Evolutionary conservation across 768 basidiomycete species (phyloP).

Genomic region (Calocybe gangraenosa): DNA sequence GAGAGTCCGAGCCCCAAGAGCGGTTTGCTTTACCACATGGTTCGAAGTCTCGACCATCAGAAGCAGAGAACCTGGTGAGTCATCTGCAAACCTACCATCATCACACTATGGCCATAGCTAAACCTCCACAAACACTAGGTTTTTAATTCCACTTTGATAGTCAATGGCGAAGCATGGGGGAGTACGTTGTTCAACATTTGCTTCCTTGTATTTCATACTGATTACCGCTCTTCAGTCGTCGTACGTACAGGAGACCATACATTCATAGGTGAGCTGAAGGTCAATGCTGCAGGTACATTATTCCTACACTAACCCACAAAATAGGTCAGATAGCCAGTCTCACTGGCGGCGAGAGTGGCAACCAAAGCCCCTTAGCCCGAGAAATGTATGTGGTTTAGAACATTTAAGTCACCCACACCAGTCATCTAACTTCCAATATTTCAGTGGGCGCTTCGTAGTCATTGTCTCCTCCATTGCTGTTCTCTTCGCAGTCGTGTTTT

Average conservation of each 20-base stretch:
- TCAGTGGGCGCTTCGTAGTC: slow-evolving; percentile 55
- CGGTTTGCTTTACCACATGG: slow-evolving; percentile 46
- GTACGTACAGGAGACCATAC: slow-evolving; percentile 66
- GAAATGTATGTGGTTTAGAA: slow-evolving; percentile 50
- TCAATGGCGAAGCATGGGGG: slow-evolving; percentile 73
- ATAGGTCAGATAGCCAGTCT: slow-evolving; percentile 65
- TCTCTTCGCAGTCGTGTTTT: slow-evolving; percentile 59
- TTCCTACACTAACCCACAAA: slow-evolving; percentile 1
- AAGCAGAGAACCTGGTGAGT: slow-evolving; percentile 61
- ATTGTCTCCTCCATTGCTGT: slow-evolving; percentile 61
- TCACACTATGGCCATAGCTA: neutral
- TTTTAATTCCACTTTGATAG: slow-evolving; percentile 67
- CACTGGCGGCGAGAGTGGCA: slow-evolving; percentile 60
- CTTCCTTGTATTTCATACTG: neutral
- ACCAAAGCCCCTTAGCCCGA: slow-evolving; percentile 59
- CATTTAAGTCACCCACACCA: neutral
- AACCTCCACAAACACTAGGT: slow-evolving; percentile 31
- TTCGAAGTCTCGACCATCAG: slow-evolving; percentile 43
- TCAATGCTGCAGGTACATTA: neutral
- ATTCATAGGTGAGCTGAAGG: slow-evolving; percentile 50
- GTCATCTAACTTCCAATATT: neutral
- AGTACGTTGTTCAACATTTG: slow-evolving; percentile 32
- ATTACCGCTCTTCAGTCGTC: slow-evolving; percentile 37
- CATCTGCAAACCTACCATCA: neutral
- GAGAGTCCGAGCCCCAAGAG: slow-evolving; percentile 69